Evolutionary conservation across 768 basidiomycete species (phyloP).

Genomic region (Amanita rimosa): DNA sequence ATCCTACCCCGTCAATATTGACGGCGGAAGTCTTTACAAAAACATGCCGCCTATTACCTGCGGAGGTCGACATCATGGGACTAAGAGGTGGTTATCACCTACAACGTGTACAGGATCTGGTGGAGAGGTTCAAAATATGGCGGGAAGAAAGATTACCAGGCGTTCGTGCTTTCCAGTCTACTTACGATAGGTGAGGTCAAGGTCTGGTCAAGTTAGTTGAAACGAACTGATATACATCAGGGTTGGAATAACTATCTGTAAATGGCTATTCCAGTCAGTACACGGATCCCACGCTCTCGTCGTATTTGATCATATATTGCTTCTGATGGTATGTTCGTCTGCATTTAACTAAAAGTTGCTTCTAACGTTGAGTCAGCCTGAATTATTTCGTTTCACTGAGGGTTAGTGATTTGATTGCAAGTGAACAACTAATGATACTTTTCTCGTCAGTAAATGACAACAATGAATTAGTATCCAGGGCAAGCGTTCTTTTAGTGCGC

Average conservation of each 20-base stretch:
- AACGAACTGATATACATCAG: constrained; percentile 19
- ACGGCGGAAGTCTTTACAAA: constrained; percentile 51
- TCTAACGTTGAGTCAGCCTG: constrained; percentile 34
- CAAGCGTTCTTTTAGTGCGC: constrained; percentile 62
- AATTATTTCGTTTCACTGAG: constrained; percentile 68
- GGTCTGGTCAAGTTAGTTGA: not conserved
- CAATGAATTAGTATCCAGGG: constrained; percentile 53
- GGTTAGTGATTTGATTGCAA: constrained; percentile 21
- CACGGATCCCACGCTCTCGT: constrained; percentile 71
- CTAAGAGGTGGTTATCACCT: constrained; percentile 55
- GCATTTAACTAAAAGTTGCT: not conserved
- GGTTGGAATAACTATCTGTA: constrained; percentile 57
- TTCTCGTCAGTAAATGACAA: constrained; percentile 51
- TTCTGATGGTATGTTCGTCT: constrained; percentile 50
- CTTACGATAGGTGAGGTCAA: constrained; percentile 58
- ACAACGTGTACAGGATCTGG: constrained; percentile 46
- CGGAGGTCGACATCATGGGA: constrained; percentile 65
- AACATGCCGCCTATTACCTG: constrained; percentile 46
- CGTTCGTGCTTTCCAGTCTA: constrained; percentile 71
- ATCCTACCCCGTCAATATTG: constrained; percentile 49
- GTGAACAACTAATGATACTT: not conserved
- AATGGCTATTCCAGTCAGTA: constrained; percentile 66
- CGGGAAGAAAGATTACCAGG: constrained; percentile 61
- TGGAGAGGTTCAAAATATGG: constrained; percentile 57
- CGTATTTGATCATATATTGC: constrained; percentile 73